These are phyloP conservation scores for Candida taoyuanica DNA, from an alignment of 805 yeast species.

Conservation along the genomic window DNA sequence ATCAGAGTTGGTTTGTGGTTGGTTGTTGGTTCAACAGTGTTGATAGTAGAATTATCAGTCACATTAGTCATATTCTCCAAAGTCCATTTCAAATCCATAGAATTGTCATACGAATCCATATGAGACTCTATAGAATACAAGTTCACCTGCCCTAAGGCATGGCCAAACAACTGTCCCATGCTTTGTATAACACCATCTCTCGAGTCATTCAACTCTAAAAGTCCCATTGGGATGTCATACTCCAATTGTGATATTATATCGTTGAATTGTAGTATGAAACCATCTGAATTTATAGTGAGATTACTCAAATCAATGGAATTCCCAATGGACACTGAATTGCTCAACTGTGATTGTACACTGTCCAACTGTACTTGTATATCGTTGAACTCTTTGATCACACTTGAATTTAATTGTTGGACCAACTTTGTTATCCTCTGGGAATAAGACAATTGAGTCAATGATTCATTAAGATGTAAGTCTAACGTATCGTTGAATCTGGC, in stretches of 20 bases:
- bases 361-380: constrained; percentile 1
- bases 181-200: too few species aligned
- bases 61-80: too few species aligned
- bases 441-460: background rate
- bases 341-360: constrained; percentile 1
- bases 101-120: too few species aligned
- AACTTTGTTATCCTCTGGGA: background rate
- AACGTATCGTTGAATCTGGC: background rate
- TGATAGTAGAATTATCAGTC: too few species aligned
- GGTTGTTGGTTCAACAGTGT: too few species aligned
- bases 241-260: background rate
- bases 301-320: constrained; percentile 2
- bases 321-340: constrained; percentile 7
- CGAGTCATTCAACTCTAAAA: too few species aligned
- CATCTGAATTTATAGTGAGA: constrained; percentile 3
- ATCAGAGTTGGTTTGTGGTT: too few species aligned
- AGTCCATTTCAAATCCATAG: too few species aligned
- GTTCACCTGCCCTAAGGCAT: too few species aligned
- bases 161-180: too few species aligned
- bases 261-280: background rate
- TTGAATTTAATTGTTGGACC: constrained; percentile 1
- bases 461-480: background rate
- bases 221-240: too few species aligned
- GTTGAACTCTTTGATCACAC: constrained; percentile 2
- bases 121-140: too few species aligned